Evolutionary conservation across 495 filamentous ascomycete genomes (phyloP).

Genomic region (Neurospora africana): DNA sequence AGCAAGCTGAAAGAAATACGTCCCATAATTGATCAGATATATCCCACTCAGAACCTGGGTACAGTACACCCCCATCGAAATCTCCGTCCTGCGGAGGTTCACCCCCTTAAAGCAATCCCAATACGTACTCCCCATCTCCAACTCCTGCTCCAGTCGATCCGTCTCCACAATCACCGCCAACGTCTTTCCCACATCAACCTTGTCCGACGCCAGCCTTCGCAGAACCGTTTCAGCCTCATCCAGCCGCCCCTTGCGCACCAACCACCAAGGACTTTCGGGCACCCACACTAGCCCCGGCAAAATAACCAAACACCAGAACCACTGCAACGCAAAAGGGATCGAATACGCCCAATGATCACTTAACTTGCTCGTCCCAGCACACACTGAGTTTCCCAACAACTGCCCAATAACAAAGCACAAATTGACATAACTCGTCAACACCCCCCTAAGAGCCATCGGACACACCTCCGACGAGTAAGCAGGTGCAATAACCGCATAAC

Average conservation of each 20-base stretch:
- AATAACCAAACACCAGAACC: conserved; percentile 55
- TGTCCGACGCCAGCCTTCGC: conserved; percentile 28
- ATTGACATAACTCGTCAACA: conserved; percentile 50
- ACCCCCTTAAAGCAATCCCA: conserved; percentile 44
- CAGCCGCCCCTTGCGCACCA: conserved; percentile 44
- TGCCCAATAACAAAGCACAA: conserved; percentile 61
- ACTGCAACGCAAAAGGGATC: conserved; percentile 52
- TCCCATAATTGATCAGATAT: conserved; percentile 47
- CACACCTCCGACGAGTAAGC: conserved; percentile 56
- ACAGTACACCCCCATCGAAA: conserved; percentile 38
- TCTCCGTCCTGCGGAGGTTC: conserved; percentile 47
- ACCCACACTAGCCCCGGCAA: conserved; percentile 44
- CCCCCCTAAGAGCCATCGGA: conserved; percentile 45
- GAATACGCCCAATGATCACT: conserved; percentile 41
- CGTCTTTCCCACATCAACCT: conserved; percentile 28
- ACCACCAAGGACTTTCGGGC: conserved; percentile 57
- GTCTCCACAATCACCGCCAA: conserved; percentile 54
- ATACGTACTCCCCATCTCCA: conserved; percentile 47
- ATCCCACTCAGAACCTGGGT: conserved; percentile 43
- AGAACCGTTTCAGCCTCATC: conserved; percentile 40
- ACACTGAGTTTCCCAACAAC: conserved; percentile 44
- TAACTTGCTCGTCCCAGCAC: conserved; percentile 35
- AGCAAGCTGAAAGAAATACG: conserved; percentile 55
- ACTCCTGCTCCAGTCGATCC: conserved; percentile 46
- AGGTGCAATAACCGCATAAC: conserved; percentile 44